Percentiles rank a stretch among this genome's conserved stretches.
Evolutionary conservation across 768 basidiomycete genomes (phyloP).

Genomic region (Amanita exitialis): DNA sequence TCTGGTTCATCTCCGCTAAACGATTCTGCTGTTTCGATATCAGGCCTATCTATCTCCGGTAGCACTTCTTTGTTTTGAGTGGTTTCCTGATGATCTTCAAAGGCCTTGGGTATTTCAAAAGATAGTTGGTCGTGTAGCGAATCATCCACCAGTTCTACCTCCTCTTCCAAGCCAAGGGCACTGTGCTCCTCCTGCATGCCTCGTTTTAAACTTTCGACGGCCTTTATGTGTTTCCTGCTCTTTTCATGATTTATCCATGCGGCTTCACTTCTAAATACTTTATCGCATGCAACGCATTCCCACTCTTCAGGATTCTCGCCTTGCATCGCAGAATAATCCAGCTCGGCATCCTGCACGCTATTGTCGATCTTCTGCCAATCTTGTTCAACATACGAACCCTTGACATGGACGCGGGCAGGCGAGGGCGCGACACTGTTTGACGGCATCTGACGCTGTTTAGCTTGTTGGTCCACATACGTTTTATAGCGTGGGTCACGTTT

Average conservation of each 20-base stretch:
- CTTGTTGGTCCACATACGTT: conserved; percentile 43
- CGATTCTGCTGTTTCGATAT: background rate
- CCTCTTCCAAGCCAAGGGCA: conserved; percentile 44
- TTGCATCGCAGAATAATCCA: conserved; percentile 69
- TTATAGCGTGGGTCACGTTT: conserved; percentile 90
- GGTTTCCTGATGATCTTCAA: background rate
- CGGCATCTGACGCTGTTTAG: conserved; percentile 19
- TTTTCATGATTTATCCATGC: conserved; percentile 96
- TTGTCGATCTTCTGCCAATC: conserved; percentile 74
- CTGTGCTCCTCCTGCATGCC: conserved; percentile 74
- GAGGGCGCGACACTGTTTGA: conserved; percentile 20
- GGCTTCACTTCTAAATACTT: conserved; percentile 83
- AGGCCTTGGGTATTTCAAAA: background rate
- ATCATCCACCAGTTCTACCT: background rate
- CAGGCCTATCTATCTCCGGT: background rate
- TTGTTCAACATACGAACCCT: conserved; percentile 63
- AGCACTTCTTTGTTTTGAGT: background rate
- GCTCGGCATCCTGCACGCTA: conserved; percentile 39
- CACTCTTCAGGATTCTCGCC: conserved; percentile 70
- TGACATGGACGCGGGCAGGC: conserved; percentile 19
- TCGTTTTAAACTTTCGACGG: conserved; percentile 66
- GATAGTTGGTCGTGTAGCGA: background rate
- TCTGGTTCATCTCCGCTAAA: background rate
- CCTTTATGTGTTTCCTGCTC: conserved; percentile 88
- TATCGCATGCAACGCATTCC: conserved; percentile 94